These are phyloP conservation scores for Lupinus albus DNA, from an alignment of 306 rosid species.

Conservation along the genomic window DNA sequence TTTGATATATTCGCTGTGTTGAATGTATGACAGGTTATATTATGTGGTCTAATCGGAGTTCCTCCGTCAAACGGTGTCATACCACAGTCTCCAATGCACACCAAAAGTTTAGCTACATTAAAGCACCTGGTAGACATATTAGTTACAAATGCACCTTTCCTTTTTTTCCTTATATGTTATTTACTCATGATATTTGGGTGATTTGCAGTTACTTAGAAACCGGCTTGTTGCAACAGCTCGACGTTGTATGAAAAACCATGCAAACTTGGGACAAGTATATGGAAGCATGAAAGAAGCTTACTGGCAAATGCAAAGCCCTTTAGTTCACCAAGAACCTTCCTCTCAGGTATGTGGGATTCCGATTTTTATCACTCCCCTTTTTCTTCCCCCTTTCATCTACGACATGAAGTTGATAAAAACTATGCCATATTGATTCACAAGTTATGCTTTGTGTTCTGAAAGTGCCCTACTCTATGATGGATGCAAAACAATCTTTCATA, in stretches of 20 bases:
- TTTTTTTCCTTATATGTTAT: slow-evolving; percentile 7
- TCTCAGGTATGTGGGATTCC: slow-evolving; percentile 47
- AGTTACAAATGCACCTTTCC: slow-evolving; percentile 13
- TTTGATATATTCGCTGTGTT: slow-evolving; percentile 25
- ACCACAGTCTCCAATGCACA: slow-evolving; percentile 92
- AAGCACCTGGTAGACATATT: slow-evolving; percentile 68
- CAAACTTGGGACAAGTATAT: slow-evolving; percentile 67
- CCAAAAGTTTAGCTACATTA: slow-evolving; percentile 73
- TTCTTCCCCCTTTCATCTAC: slow-evolving; percentile 11
- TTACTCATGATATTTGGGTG: slow-evolving; percentile 23
- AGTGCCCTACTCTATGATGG: too few species aligned
- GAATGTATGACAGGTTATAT: slow-evolving; percentile 59
- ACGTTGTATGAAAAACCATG: slow-evolving; percentile 55
- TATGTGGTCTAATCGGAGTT: slow-evolving; percentile 78
- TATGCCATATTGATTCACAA: neutral
- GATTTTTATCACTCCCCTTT: slow-evolving; percentile 19
- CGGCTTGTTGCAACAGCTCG: slow-evolving; percentile 58
- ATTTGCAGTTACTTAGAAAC: slow-evolving; percentile 60
- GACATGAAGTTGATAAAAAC: slow-evolving; percentile 17
- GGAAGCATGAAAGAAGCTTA: slow-evolving; percentile 76
- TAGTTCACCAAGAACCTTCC: neutral
- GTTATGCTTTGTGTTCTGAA: too few species aligned
- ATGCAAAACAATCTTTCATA: too few species aligned
- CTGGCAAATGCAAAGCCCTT: slow-evolving; percentile 73
- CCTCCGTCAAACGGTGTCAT: slow-evolving; percentile 86